Evolutionary conservation across 2,329 filamentous ascomycete genomes (phyloP).

Genomic region (Aspergillus aculeatus): DNA sequence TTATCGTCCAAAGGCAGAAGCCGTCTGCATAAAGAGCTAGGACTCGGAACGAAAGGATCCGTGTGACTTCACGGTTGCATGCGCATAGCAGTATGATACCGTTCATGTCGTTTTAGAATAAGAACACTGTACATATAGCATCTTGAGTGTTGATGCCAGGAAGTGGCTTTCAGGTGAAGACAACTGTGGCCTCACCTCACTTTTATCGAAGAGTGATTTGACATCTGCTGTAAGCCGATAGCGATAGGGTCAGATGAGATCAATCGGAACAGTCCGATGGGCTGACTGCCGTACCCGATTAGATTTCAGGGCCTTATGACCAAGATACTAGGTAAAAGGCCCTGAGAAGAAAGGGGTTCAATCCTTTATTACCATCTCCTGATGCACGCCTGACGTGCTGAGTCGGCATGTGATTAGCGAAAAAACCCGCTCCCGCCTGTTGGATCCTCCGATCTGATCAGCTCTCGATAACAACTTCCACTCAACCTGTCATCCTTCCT

Average conservation of each 20-base stretch:
- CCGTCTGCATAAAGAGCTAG: not conserved
- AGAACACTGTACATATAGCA: not conserved
- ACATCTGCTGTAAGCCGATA: too few relatives aligned
- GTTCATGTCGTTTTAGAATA: not conserved
- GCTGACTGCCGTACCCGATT: not conserved
- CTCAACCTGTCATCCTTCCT: not conserved
- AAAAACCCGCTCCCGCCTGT: conserved; percentile 17
- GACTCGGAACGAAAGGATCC: not conserved
- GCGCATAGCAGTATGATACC: not conserved
- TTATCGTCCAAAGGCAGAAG: conserved; percentile 32
- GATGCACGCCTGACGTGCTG: conserved; percentile 4
- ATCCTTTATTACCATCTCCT: not conserved
- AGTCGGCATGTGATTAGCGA: conserved; percentile 22
- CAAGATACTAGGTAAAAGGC: not conserved
- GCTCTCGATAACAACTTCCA: conserved; percentile 13
- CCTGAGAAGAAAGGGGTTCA: not conserved
- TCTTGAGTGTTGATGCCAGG: not conserved
- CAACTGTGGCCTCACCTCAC: not conserved
- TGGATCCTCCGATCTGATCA: conserved; percentile 3
- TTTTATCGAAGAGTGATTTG: not conserved
- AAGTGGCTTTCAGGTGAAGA: not conserved
- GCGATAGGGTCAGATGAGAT: not conserved
- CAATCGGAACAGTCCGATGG: not conserved
- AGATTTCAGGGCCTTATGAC: too few relatives aligned
- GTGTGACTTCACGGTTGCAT: not conserved